phyloP scores from a whole-genome alignment of 129 eudicot genomes.

The Calendula officinalis region DNA sequence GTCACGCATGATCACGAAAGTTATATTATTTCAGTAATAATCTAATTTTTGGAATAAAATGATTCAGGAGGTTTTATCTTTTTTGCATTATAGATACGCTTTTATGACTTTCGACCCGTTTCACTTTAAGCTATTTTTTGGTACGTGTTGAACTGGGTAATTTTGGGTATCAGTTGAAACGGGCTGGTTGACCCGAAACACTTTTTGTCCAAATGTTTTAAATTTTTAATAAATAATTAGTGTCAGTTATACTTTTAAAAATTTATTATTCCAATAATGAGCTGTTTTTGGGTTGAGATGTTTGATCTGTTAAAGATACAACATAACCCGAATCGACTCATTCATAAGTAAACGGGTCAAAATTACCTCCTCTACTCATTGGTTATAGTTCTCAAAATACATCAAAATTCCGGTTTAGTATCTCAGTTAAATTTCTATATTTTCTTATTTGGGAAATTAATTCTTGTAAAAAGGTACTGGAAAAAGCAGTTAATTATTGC shows the following conservation, averaged over 20 bases:
- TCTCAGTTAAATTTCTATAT: constrained; percentile 1
- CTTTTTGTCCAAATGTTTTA: background rate
- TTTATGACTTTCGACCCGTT: background rate
- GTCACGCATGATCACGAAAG: too few species aligned
- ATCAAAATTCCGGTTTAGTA: background rate
- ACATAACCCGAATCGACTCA: background rate
- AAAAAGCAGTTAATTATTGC: constrained; percentile 80
- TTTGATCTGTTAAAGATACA: background rate
- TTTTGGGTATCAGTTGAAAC: too few species aligned
- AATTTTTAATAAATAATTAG: background rate
- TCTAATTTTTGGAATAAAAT: background rate
- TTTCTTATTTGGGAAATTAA: constrained; percentile 6
- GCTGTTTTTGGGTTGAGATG: too few species aligned
- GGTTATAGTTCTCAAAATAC: constrained; percentile 4
- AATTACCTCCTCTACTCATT: background rate
- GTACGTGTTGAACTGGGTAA: background rate
- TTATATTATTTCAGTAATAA: background rate
- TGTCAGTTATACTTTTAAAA: too few species aligned
- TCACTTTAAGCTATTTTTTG: background rate
- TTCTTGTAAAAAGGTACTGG: constrained; percentile 58
- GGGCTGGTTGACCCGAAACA: background rate
- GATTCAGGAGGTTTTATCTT: background rate
- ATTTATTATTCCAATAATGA: too few species aligned
- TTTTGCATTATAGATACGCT: background rate
- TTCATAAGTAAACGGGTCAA: background rate